Base-by-base conservation (phyloP, 1,284 basidiomycete genomes). In the Pseudozyma sp. region DNA sequence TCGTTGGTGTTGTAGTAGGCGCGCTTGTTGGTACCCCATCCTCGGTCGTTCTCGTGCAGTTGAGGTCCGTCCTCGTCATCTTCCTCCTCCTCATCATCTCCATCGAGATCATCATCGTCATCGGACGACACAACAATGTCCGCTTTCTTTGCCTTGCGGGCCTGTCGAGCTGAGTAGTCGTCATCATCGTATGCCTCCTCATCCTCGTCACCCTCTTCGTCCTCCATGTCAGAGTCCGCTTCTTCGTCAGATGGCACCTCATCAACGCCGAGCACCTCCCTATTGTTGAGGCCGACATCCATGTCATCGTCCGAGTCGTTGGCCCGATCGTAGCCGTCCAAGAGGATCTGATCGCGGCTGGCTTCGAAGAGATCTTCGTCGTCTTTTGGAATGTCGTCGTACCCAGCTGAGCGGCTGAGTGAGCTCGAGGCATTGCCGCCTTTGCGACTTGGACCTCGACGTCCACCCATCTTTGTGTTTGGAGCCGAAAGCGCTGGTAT, bases 261-360 rank as follows among this genome's bases (percentile, higher is more conserved):
- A 5, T 70, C 71, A 18, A 81, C 47, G 3, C 78, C 77, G 1
- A 83, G 64, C 4, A 83, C 79, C 40, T 81, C 77, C 5, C 78
- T 65, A 19, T 79, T 64, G 31, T 70, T 58, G 16, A 84, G 79
- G 55, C 76, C 60, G 55, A 81, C 57, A 73, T 78, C 75, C 48
- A 74, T 54, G 48, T 72, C 70, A 39, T 73, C 70, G 40, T 77
- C 77, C 19, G 61, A 72, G 51, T 77, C 70, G 42, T 67, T 48
- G 13, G 55, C 50, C 14, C 65, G 59, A 8, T 76, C 64, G 40
- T 74, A 52, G 16, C 67, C 71, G 21, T 80, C 90, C 8, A 96
- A 87, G 12, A 93, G 87, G 65, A 96, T 92, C 83, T 90, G 89
- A 82, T 97, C 94, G 57, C 90, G 88, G 61, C 87, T 70, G 18